These are phyloP conservation scores for Wickerhamomyces ciferrii DNA, from an alignment of 805 yeast genomes.

Conservation along the genomic window DNA sequence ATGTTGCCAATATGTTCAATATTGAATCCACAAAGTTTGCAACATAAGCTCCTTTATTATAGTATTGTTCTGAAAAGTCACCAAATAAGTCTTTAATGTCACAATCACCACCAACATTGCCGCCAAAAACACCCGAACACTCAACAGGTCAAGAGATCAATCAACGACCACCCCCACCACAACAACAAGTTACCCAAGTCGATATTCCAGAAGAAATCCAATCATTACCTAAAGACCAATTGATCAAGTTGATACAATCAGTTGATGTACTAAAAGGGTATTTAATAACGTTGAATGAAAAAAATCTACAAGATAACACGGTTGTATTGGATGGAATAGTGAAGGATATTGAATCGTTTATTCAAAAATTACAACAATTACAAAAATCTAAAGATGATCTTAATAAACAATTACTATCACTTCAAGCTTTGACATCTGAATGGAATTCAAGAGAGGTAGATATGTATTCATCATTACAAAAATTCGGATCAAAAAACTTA, in stretches of 20 bases:
- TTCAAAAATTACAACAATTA: constrained; percentile 20
- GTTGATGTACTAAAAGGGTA: constrained; percentile 23
- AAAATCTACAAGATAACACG: constrained; percentile 18
- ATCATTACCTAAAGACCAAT: constrained; percentile 16
- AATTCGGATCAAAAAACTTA: constrained; percentile 31
- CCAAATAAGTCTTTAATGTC: no score
- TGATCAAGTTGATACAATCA: constrained; percentile 15
- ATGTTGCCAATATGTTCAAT: no score
- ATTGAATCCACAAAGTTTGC: no score
- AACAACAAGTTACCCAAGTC: constrained; percentile 5
- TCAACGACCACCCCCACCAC: constrained; percentile 3
- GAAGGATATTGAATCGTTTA: constrained; percentile 18
- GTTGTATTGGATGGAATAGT: constrained; percentile 21
- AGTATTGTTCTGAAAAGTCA: no score
- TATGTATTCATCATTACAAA: constrained; percentile 27
- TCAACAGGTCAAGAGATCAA: not conserved
- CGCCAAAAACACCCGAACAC: constrained; percentile 7
- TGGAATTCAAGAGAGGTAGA: constrained; percentile 32
- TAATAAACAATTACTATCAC: constrained; percentile 5
- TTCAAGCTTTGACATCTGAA: constrained; percentile 12
- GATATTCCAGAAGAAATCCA: constrained; percentile 16
- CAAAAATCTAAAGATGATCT: constrained; percentile 22
- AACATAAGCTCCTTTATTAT: no score
- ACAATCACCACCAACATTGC: constrained; percentile 11
- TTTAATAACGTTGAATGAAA: constrained; percentile 16